Evolutionary conservation across 805 yeast genomes (phyloP), one percentile per base, ranked within the genome.

Genomic region (Cyberlindnera misumaiensis): DNA sequence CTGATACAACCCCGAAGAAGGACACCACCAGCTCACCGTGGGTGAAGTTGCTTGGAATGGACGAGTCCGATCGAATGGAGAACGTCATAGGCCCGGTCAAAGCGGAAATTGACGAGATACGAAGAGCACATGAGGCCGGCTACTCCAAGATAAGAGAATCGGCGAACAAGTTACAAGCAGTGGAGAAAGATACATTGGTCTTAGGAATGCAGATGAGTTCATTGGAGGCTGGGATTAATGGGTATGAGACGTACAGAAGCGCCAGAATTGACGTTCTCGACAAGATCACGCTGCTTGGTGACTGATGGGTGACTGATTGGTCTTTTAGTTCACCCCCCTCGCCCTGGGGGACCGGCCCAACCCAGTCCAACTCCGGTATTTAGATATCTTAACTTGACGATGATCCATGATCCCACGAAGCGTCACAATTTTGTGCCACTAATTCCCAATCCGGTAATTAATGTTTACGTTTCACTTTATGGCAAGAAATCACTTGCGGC

Each of bases 221-320:
- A 3, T 18, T 42, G 11, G 46, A 45, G 30, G 49, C 49, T 13
- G 36, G 39, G 20, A 22, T 45, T 14, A 40, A 37, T 4, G 49
- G 46, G 2, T 41, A 42, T 11, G 46, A 42, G 32, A 40, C 49
- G 5, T 45, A 40, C 34, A 38, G 34, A 15, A 18, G 26, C 16
- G 41, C 46, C 8, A 43, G 49, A 25, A 28, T 38, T 17, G 46
- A 40, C 22, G 44, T 45, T 9, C 32, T 45, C n/a, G 42, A 45
- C 30, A 43, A 43, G 34, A 45, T 45, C 16, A 45, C 49, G 5
- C 42, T 45, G 1, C 26, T 45, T 8, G 49, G 45, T 7, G 47
- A 44, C 14, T 40, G 34, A 39, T n/a, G n/a, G n/a, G n/a, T n/a
- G n/a, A n/a, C n/a, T n/a, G n/a, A n/a, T n/a, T n/a, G n/a, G n/a